These are phyloP conservation scores for Climacium dendroides DNA, from an alignment of 225 moss, liverwort and hornwort genomes.

Conservation along the genomic window DNA sequence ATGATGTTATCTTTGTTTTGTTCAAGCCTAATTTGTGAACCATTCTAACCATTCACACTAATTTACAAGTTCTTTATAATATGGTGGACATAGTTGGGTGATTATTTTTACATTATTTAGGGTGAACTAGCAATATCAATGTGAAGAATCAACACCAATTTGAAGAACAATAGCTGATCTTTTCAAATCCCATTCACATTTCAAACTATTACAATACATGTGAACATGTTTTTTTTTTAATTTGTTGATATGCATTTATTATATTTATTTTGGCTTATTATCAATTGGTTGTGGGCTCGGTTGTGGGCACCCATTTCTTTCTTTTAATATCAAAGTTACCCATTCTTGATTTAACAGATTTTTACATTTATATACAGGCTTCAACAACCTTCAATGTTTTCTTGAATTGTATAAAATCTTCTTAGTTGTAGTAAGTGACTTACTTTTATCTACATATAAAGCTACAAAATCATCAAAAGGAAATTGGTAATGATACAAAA, in stretches of 20 bases:
- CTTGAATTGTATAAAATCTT: neutral
- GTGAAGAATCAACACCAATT: neutral
- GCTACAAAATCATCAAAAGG: neutral
- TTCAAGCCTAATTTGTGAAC: neutral
- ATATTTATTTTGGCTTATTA: neutral
- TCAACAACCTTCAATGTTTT: neutral
- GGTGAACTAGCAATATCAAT: neutral
- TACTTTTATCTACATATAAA: neutral
- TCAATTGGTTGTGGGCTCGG: neutral
- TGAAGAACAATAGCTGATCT: rapidly evolving
- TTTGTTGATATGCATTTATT: neutral
- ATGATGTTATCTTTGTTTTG: neutral
- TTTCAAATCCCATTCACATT: neutral
- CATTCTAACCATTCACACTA: neutral
- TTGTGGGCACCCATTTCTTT: neutral
- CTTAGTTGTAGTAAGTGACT: neutral
- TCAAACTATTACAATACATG: neutral
- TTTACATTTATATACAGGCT: neutral
- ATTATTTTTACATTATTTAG: neutral
- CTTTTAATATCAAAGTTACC: neutral
- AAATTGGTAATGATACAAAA: neutral
- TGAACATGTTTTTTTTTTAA: too few species aligned
- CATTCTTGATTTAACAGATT: too few species aligned
- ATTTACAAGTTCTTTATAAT: neutral
- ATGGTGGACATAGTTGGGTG: neutral